These are phyloP conservation scores for Emmonsiellopsis sp. DNA, from an alignment of 2,329 filamentous ascomycete genomes.

Conservation along the genomic window DNA sequence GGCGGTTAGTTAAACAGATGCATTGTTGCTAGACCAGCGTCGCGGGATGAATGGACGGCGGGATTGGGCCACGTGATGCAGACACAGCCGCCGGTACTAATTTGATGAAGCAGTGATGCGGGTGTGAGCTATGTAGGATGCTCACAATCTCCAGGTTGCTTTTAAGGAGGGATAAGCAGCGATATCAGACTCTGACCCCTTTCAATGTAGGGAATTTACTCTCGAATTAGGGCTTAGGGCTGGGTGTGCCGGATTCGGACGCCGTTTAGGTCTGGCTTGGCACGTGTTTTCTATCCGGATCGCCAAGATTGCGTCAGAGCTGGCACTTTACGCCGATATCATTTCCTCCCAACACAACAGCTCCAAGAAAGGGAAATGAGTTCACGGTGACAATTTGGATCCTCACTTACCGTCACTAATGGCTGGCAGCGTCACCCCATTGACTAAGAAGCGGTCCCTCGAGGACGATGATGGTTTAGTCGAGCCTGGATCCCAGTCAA, in stretches of 20 bases:
- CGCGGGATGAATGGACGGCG: background rate
- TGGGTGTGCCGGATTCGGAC: background rate
- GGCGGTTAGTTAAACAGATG: background rate
- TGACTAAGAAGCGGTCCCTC: slow-evolving; percentile 4
- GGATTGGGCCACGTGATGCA: background rate
- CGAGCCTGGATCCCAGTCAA: background rate
- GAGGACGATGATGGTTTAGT: background rate
- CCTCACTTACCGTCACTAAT: background rate
- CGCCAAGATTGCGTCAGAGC: too few relatives aligned
- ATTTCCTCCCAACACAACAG: background rate
- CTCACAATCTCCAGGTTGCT: background rate
- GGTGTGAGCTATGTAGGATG: background rate
- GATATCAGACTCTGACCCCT: background rate
- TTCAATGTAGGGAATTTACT: background rate
- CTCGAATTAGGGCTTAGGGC: background rate
- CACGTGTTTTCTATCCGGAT: background rate
- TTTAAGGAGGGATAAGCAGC: background rate
- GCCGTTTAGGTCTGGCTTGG: background rate
- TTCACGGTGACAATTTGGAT: background rate
- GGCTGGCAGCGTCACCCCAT: background rate
- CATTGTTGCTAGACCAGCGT: background rate
- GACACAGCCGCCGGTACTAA: background rate
- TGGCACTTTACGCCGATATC: too few relatives aligned
- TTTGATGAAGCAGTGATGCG: background rate
- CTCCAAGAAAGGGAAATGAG: background rate